Conservation (phyloP, 1,284 basidiomycete species). For the Papiliotrema flavescens region DNA sequence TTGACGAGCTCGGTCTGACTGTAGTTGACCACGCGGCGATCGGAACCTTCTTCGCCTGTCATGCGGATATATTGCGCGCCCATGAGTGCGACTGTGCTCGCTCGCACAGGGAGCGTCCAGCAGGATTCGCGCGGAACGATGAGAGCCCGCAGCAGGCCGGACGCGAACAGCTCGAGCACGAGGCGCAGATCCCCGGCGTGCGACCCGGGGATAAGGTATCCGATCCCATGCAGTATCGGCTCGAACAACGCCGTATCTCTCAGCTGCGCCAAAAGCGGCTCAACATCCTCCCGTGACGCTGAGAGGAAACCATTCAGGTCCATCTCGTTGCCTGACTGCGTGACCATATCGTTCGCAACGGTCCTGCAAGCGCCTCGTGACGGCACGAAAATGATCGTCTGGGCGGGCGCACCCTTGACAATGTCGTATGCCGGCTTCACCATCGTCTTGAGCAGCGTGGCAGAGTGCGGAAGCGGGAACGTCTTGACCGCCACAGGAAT, state of each 20-base stretch:
- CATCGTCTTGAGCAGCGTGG: constrained; percentile 86
- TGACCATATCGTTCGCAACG: constrained; percentile 80
- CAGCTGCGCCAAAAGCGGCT: constrained; percentile 61
- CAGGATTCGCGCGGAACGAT: constrained; percentile 77
- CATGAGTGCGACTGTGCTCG: constrained; percentile 80
- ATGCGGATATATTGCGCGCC: constrained; percentile 80
- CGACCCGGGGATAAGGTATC: constrained; percentile 77
- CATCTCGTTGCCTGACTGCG: constrained; percentile 74
- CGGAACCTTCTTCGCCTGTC: constrained; percentile 33
- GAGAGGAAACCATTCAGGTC: constrained; percentile 71
- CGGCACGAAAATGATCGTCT: constrained; percentile 84
- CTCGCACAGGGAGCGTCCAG: constrained; percentile 80
- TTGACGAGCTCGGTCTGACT: constrained; percentile 72
- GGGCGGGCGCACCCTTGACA: constrained; percentile 51
- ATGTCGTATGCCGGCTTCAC: constrained; percentile 79
- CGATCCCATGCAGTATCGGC: constrained; percentile 82
- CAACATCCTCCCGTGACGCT: constrained; percentile 59
- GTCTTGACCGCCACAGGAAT: constrained; percentile 67
- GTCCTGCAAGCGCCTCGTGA: constrained; percentile 74
- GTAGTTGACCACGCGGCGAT: constrained; percentile 76
- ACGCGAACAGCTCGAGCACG: constrained; percentile 76
- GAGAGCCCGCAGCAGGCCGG: constrained; percentile 76
- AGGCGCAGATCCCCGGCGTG: constrained; percentile 66
- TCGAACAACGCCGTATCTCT: constrained; percentile 66
- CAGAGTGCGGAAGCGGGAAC: constrained; percentile 83